These are phyloP conservation scores for Exophiala sideris DNA, from an alignment of 2,329 filamentous ascomycete genomes.

Conservation along the genomic window DNA sequence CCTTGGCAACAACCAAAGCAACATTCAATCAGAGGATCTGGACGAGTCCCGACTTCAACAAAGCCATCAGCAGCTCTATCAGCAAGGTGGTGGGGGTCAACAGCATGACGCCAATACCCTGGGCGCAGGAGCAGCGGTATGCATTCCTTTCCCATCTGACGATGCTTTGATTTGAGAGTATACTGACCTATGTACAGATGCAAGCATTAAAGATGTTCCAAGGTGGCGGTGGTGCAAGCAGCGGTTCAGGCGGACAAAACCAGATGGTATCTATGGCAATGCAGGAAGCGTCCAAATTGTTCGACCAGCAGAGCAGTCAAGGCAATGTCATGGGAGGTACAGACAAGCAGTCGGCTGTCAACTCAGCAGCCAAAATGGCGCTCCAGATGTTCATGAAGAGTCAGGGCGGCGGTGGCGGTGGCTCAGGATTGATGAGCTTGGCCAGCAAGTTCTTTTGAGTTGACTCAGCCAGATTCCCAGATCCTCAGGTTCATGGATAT, in stretches of 20 bases:
- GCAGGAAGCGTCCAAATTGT: conserved; percentile 79
- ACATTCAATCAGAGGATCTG: conserved; percentile 46
- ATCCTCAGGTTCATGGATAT: too few species aligned
- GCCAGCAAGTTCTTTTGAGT: conserved; percentile 58
- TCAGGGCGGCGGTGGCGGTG: conserved; percentile 53
- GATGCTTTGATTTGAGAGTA: too few species aligned
- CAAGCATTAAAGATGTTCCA: conserved; percentile 68
- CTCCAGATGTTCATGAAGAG: conserved; percentile 89
- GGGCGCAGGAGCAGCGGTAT: conserved; percentile 41
- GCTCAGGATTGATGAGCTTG: conserved; percentile 54
- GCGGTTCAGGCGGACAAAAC: conserved; percentile 61
- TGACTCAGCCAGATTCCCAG: too few species aligned
- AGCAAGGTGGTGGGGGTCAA: conserved; percentile 46
- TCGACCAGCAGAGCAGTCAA: conserved; percentile 56
- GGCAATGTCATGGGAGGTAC: conserved; percentile 57
- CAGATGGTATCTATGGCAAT: conserved; percentile 82
- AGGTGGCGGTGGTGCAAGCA: conserved; percentile 25
- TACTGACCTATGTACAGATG: conserved; percentile 26
- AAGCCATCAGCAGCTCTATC: conserved; percentile 74
- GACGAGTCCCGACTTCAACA: conserved; percentile 58
- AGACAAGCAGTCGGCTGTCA: conserved; percentile 76
- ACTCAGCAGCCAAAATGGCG: conserved; percentile 78
- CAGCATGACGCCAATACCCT: conserved; percentile 47
- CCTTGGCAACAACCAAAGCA: conserved; percentile 53
- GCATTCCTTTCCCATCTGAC: conserved; percentile 60